phyloP scores from a whole-genome alignment of 768 basidiomycete genomes.

The Tulasnella sp. region DNA sequence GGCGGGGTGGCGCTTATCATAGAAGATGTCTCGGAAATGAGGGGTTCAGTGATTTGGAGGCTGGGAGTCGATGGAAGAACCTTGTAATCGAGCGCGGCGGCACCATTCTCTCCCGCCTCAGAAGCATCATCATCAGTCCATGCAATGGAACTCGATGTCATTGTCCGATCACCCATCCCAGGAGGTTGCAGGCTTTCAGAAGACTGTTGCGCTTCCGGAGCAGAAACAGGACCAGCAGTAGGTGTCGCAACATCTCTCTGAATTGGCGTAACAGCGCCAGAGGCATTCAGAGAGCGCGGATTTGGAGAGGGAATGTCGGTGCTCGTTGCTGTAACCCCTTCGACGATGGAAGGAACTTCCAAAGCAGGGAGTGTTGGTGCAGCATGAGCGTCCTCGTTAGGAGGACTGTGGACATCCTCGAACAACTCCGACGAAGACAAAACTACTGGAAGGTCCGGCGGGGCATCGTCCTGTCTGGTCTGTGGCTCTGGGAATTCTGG shows the following conservation, averaged over 20 bases:
- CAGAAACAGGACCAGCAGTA: not conserved
- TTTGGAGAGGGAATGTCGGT: conserved; percentile 8
- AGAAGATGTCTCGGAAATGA: not conserved
- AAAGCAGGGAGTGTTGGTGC: not conserved
- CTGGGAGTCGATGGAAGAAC: conserved; percentile 1
- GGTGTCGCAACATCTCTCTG: not conserved
- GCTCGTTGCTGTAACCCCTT: conserved; percentile 5
- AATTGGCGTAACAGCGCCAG: not conserved
- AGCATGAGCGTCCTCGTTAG: not conserved
- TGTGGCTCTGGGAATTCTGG: not conserved
- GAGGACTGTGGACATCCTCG: not conserved
- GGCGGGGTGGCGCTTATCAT: not conserved
- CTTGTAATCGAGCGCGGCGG: not conserved
- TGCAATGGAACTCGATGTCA: not conserved
- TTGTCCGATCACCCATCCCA: not conserved
- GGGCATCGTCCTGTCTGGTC: not conserved
- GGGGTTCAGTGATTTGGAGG: not conserved
- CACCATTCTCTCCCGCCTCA: not conserved
- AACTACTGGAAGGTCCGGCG: conserved; percentile 5
- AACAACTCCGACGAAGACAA: not conserved
- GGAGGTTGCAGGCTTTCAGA: not conserved
- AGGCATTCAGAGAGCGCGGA: not conserved
- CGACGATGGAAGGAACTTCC: not conserved
- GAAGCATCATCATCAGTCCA: not conserved
- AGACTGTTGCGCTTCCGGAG: not conserved